phyloP scores from a whole-genome alignment of 257 asterid species.

The Scutellaria galericulata region DNA sequence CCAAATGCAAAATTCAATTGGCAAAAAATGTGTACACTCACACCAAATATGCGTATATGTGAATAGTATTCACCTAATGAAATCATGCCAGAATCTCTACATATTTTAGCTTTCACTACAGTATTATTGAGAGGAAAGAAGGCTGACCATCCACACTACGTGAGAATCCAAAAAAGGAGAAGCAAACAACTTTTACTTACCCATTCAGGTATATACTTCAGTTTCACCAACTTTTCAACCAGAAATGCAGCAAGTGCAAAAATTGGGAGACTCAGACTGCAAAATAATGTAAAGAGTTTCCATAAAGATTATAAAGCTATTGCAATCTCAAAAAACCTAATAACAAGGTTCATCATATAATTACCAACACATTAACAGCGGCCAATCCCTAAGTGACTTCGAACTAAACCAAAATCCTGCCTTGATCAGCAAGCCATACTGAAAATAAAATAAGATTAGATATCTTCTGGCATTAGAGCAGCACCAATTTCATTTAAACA shows the following conservation, averaged over 20 bases:
- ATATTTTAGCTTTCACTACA: background rate
- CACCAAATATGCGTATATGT: slow-evolving; percentile 3
- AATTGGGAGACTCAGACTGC: slow-evolving; percentile 86
- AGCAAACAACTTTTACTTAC: slow-evolving; percentile 51
- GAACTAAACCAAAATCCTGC: slow-evolving; percentile 93
- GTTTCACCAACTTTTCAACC: slow-evolving; percentile 75
- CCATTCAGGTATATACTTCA: slow-evolving; percentile 58
- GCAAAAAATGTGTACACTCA: background rate
- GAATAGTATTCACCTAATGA: background rate
- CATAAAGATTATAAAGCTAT: background rate
- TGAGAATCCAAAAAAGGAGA: slow-evolving; percentile 28
- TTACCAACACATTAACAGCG: slow-evolving; percentile 96
- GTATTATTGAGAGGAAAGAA: slow-evolving; percentile 1
- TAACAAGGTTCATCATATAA: slow-evolving; percentile 21
- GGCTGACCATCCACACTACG: slow-evolving; percentile 13
- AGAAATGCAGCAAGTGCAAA: slow-evolving; percentile 82
- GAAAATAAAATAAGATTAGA: slow-evolving; percentile 42
- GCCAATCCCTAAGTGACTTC: slow-evolving; percentile 92
- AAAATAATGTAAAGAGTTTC: slow-evolving; percentile 20
- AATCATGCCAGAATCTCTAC: slow-evolving; percentile 20
- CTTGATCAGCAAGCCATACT: slow-evolving; percentile 95
- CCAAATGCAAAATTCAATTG: slow-evolving; percentile 6
- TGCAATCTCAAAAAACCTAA: slow-evolving; percentile 13
- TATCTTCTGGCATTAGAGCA: slow-evolving; percentile 27
- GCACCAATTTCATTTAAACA: background rate